phyloP scores from a whole-genome alignment of 2,329 filamentous ascomycete genomes.

The Colletotrichum orbiculare region DNA sequence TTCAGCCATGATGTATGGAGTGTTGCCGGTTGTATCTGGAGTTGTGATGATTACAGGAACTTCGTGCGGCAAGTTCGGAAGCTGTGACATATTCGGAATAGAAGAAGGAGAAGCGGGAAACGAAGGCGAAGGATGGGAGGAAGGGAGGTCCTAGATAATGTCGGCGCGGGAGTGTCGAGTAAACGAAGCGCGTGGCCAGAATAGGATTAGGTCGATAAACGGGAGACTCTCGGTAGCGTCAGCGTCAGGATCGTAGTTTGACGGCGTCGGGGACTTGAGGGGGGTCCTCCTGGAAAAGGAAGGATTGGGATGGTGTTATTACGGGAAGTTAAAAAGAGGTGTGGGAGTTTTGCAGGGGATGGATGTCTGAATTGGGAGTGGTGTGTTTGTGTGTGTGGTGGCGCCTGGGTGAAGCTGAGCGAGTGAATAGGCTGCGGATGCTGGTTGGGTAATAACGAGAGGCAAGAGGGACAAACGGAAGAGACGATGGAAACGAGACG shows the following conservation, averaged over 20 bases:
- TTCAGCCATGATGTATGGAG: conserved; percentile 29
- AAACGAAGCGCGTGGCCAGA: conserved; percentile 23
- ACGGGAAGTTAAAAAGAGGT: conserved; percentile 13
- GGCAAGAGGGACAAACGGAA: not conserved
- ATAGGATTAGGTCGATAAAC: conserved; percentile 11
- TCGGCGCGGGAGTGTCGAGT: conserved; percentile 11
- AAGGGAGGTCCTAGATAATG: conserved; percentile 7
- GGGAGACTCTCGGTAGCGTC: not conserved
- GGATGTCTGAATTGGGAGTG: not conserved
- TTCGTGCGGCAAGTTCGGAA: conserved; percentile 7
- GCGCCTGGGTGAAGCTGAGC: not conserved
- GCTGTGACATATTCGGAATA: conserved; percentile 18
- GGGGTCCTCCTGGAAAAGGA: conserved; percentile 17
- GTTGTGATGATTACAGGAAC: conserved; percentile 28
- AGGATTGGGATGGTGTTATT: conserved; percentile 11
- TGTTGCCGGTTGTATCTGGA: conserved; percentile 10
- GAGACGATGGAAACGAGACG: not conserved
- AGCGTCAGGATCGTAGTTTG: conserved; percentile 3
- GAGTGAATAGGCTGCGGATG: not conserved
- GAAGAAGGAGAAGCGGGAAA: not conserved
- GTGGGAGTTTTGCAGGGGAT: conserved; percentile 3
- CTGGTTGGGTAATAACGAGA: not conserved
- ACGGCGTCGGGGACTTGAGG: conserved; percentile 6
- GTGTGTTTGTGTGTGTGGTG: not conserved
- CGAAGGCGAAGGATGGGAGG: not conserved